Conservation (phyloP, 768 basidiomycete species). For the Auricularia cornea region DNA sequence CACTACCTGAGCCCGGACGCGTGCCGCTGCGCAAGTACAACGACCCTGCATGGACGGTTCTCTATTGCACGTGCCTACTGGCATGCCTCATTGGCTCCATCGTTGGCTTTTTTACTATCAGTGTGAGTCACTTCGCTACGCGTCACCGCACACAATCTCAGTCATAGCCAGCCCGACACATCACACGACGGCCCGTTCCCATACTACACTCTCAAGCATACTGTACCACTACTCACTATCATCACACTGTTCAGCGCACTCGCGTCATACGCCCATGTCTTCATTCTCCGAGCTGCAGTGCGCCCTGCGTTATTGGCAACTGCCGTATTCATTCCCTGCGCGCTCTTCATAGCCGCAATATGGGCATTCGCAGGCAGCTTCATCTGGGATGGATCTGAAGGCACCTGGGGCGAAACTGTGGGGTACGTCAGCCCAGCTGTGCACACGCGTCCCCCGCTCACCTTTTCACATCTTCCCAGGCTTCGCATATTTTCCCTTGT, state of each 20-base stretch:
- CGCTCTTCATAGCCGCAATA: constrained; percentile 62
- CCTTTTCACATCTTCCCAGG: constrained; percentile 25
- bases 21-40: constrained; percentile 66
- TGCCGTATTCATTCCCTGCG: constrained; percentile 65
- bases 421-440: constrained; percentile 41
- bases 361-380: constrained; percentile 83
- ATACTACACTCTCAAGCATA: constrained; percentile 67
- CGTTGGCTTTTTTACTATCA: constrained; percentile 54
- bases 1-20: constrained; percentile 67
- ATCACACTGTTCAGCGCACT: constrained; percentile 62
- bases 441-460: background rate
- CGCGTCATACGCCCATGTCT: constrained; percentile 65
- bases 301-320: constrained; percentile 76
- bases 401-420: constrained; percentile 75
- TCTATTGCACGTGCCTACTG: constrained; percentile 53
- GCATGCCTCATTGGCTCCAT: constrained; percentile 56
- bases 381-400: constrained; percentile 42
- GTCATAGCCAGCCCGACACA: constrained; percentile 18
- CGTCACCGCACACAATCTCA: constrained; percentile 17
- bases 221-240: constrained; percentile 67
- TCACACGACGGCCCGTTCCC: constrained; percentile 27
- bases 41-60: constrained; percentile 61
- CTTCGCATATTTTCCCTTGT: constrained; percentile 72
- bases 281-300: constrained; percentile 71
- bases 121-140: constrained; percentile 26